phyloP scores from a whole-genome alignment of 768 basidiomycete species.

The Mycena kentingensis region DNA sequence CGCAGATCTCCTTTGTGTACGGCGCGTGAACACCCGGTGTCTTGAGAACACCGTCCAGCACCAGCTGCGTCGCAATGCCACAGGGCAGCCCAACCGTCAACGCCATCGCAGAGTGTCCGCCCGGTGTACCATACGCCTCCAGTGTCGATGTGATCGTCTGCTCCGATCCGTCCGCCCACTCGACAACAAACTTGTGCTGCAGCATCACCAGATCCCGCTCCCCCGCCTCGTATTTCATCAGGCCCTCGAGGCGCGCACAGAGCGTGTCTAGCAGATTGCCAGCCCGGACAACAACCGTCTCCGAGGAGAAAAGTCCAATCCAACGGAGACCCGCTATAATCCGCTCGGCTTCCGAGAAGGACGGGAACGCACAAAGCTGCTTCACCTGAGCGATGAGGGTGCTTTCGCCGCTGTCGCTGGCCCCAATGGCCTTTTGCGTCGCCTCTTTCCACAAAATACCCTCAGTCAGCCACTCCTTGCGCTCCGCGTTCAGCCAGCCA shows the following conservation, averaged over 20 bases:
- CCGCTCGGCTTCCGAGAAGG: conserved; percentile 65
- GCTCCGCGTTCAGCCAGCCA: conserved; percentile 78
- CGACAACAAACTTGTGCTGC: conserved; percentile 95
- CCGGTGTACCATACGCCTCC: conserved; percentile 80
- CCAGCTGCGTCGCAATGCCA: conserved; percentile 89
- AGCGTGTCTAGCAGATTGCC: conserved; percentile 91
- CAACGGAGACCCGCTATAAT: conserved; percentile 90
- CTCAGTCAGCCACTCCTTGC: conserved; percentile 76
- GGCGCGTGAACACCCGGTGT: conserved; percentile 83
- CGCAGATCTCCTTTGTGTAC: conserved; percentile 83
- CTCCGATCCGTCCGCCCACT: conserved; percentile 82
- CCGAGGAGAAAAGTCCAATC: conserved; percentile 88
- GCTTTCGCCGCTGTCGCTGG: conserved; percentile 70
- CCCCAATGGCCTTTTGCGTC: conserved; percentile 72
- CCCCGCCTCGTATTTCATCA: conserved; percentile 89
- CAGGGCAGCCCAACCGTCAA: conserved; percentile 89
- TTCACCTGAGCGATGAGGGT: conserved; percentile 74
- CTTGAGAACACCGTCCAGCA: conserved; percentile 83
- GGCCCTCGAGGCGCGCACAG: conserved; percentile 83
- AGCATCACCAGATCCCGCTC: conserved; percentile 97
- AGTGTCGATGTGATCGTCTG: conserved; percentile 90
- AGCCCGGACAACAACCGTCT: conserved; percentile 60
- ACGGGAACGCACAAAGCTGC: conserved; percentile 71
- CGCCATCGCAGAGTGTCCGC: conserved; percentile 90
- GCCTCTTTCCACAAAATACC: conserved; percentile 84